Conservation (phyloP, 2,329 filamentous ascomycete genomes). For the Westerdykella sp. region DNA sequence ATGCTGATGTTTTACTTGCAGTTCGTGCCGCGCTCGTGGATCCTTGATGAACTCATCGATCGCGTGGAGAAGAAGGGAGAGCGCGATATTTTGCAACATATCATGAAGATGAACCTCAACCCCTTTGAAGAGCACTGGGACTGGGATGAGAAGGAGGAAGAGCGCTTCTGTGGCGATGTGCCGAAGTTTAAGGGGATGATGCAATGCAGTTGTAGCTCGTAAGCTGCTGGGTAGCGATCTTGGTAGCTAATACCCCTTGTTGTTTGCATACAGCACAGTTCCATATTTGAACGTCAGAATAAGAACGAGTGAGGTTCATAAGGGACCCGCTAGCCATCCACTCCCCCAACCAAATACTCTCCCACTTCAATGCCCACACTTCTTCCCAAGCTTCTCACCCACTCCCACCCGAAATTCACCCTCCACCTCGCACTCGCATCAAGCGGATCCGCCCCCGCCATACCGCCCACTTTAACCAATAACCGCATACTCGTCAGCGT, state of each 20-base stretch:
- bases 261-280: not conserved
- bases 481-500: constrained; percentile 66
- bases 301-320: not conserved
- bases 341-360: constrained; percentile 49
- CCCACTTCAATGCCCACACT: constrained; percentile 72
- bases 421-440: constrained; percentile 69
- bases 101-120: constrained; percentile 76
- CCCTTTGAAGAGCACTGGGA: constrained; percentile 80
- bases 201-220: constrained; percentile 96
- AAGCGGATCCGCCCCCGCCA: constrained; percentile 53
- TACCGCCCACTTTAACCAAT: constrained; percentile 57
- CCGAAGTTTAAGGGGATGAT: constrained; percentile 70
- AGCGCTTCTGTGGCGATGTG: constrained; percentile 78
- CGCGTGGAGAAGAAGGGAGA: constrained; percentile 81
- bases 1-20: constrained; percentile 18
- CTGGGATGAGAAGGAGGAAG: constrained; percentile 64
- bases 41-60: constrained; percentile 87
- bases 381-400: constrained; percentile 62
- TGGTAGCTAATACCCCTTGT: not conserved
- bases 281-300: not conserved
- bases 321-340: constrained; percentile 15
- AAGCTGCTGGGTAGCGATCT: constrained; percentile 10
- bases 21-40: constrained; percentile 85
- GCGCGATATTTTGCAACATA: constrained; percentile 65
- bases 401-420: constrained; percentile 74